phyloP scores from a whole-genome alignment of 306 rosid genomes.

The Dryas alaskensis region DNA sequence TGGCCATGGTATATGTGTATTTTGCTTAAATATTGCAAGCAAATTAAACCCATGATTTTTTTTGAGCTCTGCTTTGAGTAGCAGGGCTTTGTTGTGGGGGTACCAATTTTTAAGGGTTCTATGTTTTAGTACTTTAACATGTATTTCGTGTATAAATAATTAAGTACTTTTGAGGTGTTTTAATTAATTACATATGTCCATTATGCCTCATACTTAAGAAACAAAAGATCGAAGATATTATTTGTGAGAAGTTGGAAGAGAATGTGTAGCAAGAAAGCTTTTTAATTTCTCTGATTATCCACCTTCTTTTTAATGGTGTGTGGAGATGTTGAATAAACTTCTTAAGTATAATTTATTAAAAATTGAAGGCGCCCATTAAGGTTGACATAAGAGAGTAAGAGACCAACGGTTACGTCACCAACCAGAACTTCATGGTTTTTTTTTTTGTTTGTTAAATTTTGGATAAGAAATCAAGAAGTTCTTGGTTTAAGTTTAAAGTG shows the following conservation, averaged over 20 bases:
- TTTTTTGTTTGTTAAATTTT: not conserved
- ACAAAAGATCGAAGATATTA: too few relatives aligned
- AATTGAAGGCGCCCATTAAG: not conserved
- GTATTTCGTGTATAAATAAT: not conserved
- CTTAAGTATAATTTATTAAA: not conserved
- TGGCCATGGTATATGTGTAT: not conserved
- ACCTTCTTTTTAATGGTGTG: too few relatives aligned
- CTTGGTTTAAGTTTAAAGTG: too few relatives aligned
- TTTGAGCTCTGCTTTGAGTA: conserved; percentile 30
- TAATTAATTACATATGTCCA: not conserved
- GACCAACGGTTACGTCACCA: too few relatives aligned
- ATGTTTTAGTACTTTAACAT: not conserved
- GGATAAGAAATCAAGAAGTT: not conserved
- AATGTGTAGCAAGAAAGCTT: not conserved
- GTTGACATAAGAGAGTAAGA: not conserved
- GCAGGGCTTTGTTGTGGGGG: conserved; percentile 14
- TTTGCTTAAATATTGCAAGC: not conserved
- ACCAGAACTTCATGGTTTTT: not conserved
- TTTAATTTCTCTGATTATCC: not conserved
- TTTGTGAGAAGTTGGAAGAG: not conserved
- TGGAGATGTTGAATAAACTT: too few relatives aligned
- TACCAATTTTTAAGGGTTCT: not conserved
- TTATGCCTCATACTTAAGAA: not conserved
- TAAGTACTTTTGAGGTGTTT: not conserved
- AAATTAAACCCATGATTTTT: not conserved